Conservation (phyloP, 192 early-diverging fungal species). For the Haplosporangium gracile region DNA sequence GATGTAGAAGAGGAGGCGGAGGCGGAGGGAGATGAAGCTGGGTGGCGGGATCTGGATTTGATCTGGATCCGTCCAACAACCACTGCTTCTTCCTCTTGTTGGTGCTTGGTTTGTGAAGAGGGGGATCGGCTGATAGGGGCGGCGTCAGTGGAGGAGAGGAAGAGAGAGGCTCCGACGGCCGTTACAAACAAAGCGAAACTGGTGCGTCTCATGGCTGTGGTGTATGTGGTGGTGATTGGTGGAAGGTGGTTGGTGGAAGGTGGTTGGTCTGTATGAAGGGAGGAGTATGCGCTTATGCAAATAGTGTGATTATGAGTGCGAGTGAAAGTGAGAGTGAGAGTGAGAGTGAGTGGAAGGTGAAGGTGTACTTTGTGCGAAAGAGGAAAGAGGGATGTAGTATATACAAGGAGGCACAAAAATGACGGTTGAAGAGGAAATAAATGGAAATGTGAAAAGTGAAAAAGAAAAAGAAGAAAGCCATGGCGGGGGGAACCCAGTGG, state of each 20-base stretch:
- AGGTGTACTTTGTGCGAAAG: background rate
- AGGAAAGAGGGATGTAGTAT: background rate
- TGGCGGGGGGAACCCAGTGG: background rate
- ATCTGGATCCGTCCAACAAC: background rate
- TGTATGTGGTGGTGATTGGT: background rate
- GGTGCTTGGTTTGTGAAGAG: background rate
- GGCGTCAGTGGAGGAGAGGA: constrained; percentile 8
- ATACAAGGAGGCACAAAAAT: background rate
- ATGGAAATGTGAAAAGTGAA: background rate
- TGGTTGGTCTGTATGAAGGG: background rate
- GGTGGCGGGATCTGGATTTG: constrained; percentile 5
- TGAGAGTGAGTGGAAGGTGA: background rate
- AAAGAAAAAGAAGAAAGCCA: background rate
- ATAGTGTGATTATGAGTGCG: background rate
- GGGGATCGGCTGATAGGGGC: constrained; percentile 13
- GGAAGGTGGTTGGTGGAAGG: background rate
- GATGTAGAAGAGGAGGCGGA: background rate
- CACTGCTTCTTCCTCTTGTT: background rate
- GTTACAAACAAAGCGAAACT: constrained; percentile 12
- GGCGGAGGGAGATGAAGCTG: constrained; percentile 1
- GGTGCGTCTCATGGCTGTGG: constrained; percentile 23
- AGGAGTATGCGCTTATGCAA: background rate
- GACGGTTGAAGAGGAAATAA: too few relatives aligned
- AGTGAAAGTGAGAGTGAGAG: background rate
- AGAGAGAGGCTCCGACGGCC: constrained; percentile 14